A percentile compares a stretch with the other conserved stretches of the same genome.
phyloP scores from a whole-genome alignment of 2,329 filamentous ascomycete species.

The Nigrospora oryzae region DNA sequence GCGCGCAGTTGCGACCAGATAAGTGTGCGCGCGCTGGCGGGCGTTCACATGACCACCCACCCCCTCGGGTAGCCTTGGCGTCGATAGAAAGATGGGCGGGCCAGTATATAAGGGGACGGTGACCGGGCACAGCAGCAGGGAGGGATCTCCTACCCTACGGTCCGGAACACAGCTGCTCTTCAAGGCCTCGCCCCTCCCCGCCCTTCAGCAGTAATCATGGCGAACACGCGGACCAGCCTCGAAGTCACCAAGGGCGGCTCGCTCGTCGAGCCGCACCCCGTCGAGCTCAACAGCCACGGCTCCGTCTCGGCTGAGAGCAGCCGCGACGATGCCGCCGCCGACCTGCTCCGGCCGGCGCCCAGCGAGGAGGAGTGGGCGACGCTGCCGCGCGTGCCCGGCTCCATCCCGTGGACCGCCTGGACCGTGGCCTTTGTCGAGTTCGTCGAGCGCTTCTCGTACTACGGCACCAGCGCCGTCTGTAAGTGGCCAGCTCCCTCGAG shows the following conservation, averaged over 20 bases:
- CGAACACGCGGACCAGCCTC: not conserved
- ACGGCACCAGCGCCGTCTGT: slow-evolving; percentile 2
- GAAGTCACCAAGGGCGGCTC: slow-evolving; percentile 1
- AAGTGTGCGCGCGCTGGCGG: not conserved
- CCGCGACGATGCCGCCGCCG: not conserved
- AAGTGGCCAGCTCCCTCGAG: not conserved
- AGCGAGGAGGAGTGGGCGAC: slow-evolving; percentile 2
- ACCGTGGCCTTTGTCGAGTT: slow-evolving; percentile 3
- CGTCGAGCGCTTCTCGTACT: slow-evolving; percentile 2
- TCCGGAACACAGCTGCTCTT: not conserved
- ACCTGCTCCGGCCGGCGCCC: not conserved
- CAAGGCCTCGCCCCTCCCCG: not conserved
- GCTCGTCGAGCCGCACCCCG: not conserved
- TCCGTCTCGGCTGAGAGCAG: not conserved
- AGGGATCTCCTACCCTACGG: not conserved
- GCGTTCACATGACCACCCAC: not conserved
- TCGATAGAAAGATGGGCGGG: not conserved
- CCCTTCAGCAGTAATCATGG: not conserved
- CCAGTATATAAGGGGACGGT: no score
- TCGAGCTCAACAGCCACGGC: not conserved
- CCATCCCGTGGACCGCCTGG: slow-evolving; percentile 2
- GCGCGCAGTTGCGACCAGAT: no score
- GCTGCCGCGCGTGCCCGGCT: not conserved
- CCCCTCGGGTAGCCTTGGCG: not conserved
- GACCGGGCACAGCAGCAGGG: no score